A percentile compares a stretch with the other conserved stretches of the same genome.
These are phyloP conservation scores for Flaveria brownii DNA, from an alignment of 129 eudicot genomes.

Conservation along the genomic window DNA sequence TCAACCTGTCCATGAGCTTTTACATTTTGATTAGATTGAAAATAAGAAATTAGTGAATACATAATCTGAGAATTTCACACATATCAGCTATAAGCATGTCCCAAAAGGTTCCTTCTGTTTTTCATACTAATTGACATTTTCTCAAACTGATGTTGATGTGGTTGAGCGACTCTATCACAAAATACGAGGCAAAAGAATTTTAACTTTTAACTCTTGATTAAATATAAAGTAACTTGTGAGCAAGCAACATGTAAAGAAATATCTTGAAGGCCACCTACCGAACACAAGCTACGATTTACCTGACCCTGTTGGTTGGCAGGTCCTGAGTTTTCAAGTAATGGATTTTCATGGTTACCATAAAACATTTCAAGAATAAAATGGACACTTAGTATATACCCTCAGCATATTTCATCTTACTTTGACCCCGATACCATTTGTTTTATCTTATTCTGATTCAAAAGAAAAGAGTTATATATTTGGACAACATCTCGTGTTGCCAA, in stretches of 20 bases:
- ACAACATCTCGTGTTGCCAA: no score
- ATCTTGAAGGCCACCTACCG: no score
- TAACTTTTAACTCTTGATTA: neutral
- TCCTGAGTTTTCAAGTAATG: no score
- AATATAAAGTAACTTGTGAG: neutral
- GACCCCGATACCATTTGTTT: neutral
- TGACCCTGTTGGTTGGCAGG: no score
- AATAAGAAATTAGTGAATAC: neutral
- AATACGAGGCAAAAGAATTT: neutral
- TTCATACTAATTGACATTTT: neutral
- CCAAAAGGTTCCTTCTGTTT: slow-evolving; percentile 18
- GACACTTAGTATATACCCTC: neutral
- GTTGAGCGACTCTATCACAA: neutral
- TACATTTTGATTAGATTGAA: slow-evolving; percentile 21
- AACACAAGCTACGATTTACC: no score
- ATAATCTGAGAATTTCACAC: neutral
- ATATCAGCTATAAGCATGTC: neutral
- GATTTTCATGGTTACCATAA: no score
- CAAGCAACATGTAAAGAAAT: neutral
- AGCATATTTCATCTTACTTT: neutral
- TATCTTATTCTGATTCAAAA: neutral
- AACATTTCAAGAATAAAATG: neutral
- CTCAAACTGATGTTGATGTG: neutral
- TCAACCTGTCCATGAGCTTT: slow-evolving; percentile 70
- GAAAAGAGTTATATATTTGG: neutral